phyloP scores from a whole-genome alignment of 192 early-diverging fungal species.

The Powellomyces hirtus region DNA sequence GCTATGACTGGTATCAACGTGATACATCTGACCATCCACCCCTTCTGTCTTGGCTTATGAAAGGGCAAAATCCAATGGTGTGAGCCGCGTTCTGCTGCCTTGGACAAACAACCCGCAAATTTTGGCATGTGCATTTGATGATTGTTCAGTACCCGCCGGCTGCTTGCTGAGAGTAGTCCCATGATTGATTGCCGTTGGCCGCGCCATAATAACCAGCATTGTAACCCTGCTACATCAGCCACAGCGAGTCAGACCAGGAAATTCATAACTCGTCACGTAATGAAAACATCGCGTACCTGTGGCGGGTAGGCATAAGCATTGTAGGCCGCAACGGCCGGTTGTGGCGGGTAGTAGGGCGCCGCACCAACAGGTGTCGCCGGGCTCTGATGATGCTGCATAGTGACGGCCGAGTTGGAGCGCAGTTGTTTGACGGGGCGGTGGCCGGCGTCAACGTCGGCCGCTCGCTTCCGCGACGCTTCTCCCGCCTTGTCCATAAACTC shows the following conservation, averaged over 20 bases:
- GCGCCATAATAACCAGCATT: constrained; percentile 12
- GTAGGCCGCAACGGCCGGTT: background rate
- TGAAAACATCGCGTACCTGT: background rate
- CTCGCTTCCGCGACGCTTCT: constrained; percentile 19
- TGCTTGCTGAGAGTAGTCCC: constrained; percentile 22
- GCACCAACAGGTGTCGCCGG: background rate
- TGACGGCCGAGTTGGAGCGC: background rate
- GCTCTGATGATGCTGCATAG: background rate
- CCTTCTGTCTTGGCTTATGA: too few relatives aligned
- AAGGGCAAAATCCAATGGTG: too few relatives aligned
- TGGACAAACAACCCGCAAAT: too few relatives aligned
- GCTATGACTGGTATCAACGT: too few relatives aligned
- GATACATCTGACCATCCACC: too few relatives aligned
- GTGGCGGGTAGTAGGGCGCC: constrained; percentile 1
- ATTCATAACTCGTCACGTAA: too few relatives aligned
- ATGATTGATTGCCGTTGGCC: background rate
- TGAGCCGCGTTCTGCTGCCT: too few relatives aligned
- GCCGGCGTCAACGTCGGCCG: background rate
- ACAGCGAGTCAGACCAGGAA: too few relatives aligned
- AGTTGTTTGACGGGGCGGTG: constrained; percentile 12
- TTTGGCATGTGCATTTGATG: background rate
- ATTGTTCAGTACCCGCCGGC: constrained; percentile 9
- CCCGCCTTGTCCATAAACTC: constrained; percentile 2
- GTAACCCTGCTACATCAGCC: constrained; percentile 23
- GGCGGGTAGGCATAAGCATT: background rate